Percentiles rank a stretch among this genome's conserved stretches.
phyloP scores from a whole-genome alignment of 441 rosid species.

The Populus hybrid region DNA sequence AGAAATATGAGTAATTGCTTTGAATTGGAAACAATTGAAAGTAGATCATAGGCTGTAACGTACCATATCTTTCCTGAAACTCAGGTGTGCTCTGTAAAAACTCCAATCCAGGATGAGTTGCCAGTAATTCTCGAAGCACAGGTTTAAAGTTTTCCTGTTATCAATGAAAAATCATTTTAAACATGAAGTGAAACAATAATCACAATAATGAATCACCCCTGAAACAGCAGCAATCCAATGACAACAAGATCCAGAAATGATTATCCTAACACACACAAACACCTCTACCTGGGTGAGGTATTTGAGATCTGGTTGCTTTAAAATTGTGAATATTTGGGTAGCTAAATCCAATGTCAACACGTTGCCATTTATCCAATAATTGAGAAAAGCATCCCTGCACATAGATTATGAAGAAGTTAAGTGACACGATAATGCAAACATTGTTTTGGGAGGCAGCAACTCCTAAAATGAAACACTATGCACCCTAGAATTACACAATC shows the following conservation, averaged over 20 bases:
- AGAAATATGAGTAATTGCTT: not conserved
- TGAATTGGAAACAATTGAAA: conserved; percentile 12
- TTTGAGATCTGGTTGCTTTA: conserved; percentile 76
- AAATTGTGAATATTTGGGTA: too few species aligned
- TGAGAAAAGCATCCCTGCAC: conserved; percentile 81
- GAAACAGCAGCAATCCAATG: not conserved
- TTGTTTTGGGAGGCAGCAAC: not conserved
- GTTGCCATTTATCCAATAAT: conserved; percentile 81
- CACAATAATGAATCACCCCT: not conserved
- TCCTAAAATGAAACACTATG: not conserved
- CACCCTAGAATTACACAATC: not conserved
- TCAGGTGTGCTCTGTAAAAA: conserved; percentile 95
- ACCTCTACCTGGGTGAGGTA: conserved; percentile 69
- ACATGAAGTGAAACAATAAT: conserved; percentile 5
- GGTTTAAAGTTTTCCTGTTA: conserved; percentile 94
- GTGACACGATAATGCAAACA: not conserved
- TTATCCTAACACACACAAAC: not conserved
- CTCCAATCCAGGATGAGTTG: conserved; percentile 97
- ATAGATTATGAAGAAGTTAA: conserved; percentile 6
- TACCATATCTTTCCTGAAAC: conserved; percentile 99
- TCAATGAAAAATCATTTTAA: conserved; percentile 23
- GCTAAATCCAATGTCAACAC: conserved; percentile 83
- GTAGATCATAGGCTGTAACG: conserved; percentile 23
- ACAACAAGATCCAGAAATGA: not conserved
- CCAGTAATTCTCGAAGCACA: conserved; percentile 78